These are phyloP conservation scores for Alternaria novae-zelandiae DNA, from an alignment of 2,329 filamentous ascomycete genomes.

Conservation along the genomic window DNA sequence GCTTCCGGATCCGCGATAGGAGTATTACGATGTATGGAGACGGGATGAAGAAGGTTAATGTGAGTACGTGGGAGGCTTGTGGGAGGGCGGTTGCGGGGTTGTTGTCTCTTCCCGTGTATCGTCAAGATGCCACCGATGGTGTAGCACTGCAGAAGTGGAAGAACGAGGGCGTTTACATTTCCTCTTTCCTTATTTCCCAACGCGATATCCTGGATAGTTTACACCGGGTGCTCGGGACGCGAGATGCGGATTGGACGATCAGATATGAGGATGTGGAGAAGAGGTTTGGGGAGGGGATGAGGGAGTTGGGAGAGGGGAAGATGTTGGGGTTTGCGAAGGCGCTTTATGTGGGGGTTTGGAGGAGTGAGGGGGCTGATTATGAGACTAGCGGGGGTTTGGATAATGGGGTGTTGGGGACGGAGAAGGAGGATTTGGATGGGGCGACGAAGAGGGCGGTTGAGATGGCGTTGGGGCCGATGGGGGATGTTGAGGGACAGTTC, in stretches of 20 bases:
- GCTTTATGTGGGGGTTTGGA: conserved; percentile 50
- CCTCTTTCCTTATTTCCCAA: conserved; percentile 54
- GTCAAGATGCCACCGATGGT: not conserved
- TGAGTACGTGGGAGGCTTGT: conserved; percentile 61
- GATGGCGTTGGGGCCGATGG: not conserved
- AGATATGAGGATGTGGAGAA: conserved; percentile 54
- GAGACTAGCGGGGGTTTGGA: conserved; percentile 47
- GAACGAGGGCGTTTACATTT: conserved; percentile 24
- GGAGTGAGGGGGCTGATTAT: conserved; percentile 19
- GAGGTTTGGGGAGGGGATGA: conserved; percentile 57
- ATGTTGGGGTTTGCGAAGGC: conserved; percentile 53
- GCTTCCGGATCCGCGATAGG: conserved; percentile 47
- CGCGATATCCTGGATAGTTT: conserved; percentile 69
- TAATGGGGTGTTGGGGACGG: conserved; percentile 64
- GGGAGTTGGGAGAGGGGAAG: conserved; percentile 32
- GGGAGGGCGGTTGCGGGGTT: conserved; percentile 50
- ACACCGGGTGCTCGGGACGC: conserved; percentile 63
- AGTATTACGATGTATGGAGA: conserved; percentile 37
- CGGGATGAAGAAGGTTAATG: conserved; percentile 47
- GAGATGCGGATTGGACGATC: conserved; percentile 67
- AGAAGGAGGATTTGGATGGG: conserved; percentile 65
- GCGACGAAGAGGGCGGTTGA: conserved; percentile 51
- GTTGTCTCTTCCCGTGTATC: conserved; percentile 51
- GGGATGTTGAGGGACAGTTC: not conserved
- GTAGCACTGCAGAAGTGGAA: conserved; percentile 8